Evolutionary conservation across 176 grass and related monocot species (phyloP).

Genomic region (Coix lacrymajobi): DNA sequence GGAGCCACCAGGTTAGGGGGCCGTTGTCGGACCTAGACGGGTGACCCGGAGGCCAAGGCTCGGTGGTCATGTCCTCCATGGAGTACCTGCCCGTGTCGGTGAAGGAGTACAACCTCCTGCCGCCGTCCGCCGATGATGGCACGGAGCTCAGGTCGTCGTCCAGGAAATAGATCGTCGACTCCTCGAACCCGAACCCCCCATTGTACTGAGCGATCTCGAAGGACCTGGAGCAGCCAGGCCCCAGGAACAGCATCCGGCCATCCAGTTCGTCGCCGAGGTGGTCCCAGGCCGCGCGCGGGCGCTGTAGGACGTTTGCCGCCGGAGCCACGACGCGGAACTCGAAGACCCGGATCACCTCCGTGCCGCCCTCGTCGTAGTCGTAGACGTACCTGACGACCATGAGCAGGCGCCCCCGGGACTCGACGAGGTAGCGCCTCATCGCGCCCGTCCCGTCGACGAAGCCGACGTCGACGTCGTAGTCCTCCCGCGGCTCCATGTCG

Average conservation of each 20-base stretch:
- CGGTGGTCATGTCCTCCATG: background rate
- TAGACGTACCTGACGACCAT: slow-evolving; percentile 37
- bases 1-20: slow-evolving; percentile 48
- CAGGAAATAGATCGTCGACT: slow-evolving; percentile 31
- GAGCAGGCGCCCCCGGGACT: slow-evolving; percentile 24
- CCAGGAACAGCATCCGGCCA: slow-evolving; percentile 39
- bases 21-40: background rate
- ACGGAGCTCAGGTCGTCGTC: slow-evolving; percentile 5
- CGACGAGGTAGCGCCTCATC: slow-evolving; percentile 32
- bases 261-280: background rate
- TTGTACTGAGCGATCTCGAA: slow-evolving; percentile 18
- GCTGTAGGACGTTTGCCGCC: background rate
- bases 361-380: background rate
- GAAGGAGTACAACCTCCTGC: slow-evolving; percentile 12
- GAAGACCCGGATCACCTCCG: slow-evolving; percentile 27
- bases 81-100: slow-evolving; percentile 45
- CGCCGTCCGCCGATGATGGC: background rate
- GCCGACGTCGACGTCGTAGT: background rate
- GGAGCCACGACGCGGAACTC: background rate
- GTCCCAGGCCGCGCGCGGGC: slow-evolving; percentile 8
- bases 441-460: background rate
- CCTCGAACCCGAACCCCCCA: slow-evolving; percentile 19
- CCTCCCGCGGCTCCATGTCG: slow-evolving; percentile 12
- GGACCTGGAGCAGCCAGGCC: slow-evolving; percentile 36
- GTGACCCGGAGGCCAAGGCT: slow-evolving; percentile 9